Evolutionary conservation across 306 rosid species (phyloP).

Genomic region (Delonix regia): DNA sequence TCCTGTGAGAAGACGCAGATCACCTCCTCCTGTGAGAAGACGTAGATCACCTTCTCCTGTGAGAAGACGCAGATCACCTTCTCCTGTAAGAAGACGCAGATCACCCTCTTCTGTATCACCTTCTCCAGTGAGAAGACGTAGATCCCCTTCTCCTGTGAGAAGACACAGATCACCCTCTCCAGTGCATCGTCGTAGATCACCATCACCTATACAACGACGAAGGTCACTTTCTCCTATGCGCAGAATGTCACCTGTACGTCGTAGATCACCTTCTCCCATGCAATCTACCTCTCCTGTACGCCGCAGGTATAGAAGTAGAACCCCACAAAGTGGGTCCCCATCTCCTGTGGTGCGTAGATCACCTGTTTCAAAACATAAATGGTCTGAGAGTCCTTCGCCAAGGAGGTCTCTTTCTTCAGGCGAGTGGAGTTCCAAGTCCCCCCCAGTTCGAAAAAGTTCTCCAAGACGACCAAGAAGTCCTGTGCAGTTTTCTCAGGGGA

Average conservation of each 20-base stretch:
- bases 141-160: constrained; percentile 30
- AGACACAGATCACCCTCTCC: constrained; percentile 55
- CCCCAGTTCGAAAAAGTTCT: constrained; percentile 45
- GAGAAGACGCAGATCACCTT: constrained; percentile 36
- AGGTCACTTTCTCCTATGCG: constrained; percentile 50
- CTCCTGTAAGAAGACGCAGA: constrained; percentile 32
- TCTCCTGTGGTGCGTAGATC: constrained; percentile 53
- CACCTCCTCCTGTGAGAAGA: constrained; percentile 49
- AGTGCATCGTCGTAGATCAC: constrained; percentile 46
- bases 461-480: constrained; percentile 41
- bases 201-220: constrained; percentile 43
- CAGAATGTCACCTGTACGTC: constrained; percentile 40
- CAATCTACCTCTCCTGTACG: constrained; percentile 44
- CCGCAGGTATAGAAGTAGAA: constrained; percentile 51
- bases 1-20: constrained; percentile 42
- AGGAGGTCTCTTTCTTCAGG: constrained; percentile 47
- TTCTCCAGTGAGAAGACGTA: constrained; percentile 20
- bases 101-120: constrained; percentile 51
- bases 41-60: constrained; percentile 47
- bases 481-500: constrained; percentile 44
- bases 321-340: constrained; percentile 49
- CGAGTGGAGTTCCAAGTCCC: constrained; percentile 51
- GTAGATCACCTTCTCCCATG: constrained; percentile 47
- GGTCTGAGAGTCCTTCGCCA: constrained; percentile 35
- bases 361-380: constrained; percentile 40